Evolutionary conservation across 2,329 filamentous ascomycete genomes (phyloP), one percentile per base, ranked within the genome.

Genomic region (Alternaria gaisen): DNA sequence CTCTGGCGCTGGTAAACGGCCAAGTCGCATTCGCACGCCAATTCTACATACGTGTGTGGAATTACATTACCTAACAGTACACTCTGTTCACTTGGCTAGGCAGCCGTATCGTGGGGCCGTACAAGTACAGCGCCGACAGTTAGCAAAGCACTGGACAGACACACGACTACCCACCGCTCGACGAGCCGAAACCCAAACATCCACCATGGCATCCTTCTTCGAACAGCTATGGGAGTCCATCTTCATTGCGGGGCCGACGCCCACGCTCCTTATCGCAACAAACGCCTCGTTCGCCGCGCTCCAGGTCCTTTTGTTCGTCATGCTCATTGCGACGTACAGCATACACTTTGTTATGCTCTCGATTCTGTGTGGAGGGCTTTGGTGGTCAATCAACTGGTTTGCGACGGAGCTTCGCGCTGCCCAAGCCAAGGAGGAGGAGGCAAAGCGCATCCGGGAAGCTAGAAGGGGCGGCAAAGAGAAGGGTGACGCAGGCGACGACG

Each of bases 311-410:
- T 89, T 98, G 68, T 80, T 92, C 66, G 79, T 81, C 55, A 90
- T 99, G 64, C 86, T 98, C 53, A 62, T 93, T 68, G 90, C 88
- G 58, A 99, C 94, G 8, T 88, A 91, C 80, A 97, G 91, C 81
- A 86, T 97, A 66, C 95, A 98, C 84, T 97, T 97, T 74, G 78
- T 93, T 65, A 84, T 94, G 59, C 86, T 99, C 6, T 97, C 92
- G 12, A 73, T 89, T 60, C 83, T 99, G 10, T 92, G 88, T 65
- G 94, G 83, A 32, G 91, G 91, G 5, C 85, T 98, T 36, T 99
- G 95, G 95, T 93, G 87, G 83, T 88, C 91, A 58, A 94, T 98
- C 81, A 98, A 98, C 85, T 99, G 95, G 95, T 98, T 99, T 75
- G 93, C 92, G 56, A 81, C 82, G 46, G 94, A 90, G 74, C 78